A percentile compares a stretch with the other conserved stretches of the same genome.
Conservation (phyloP, 495 filamentous ascomycete genomes). For the Xylaria cubensis region DNA sequence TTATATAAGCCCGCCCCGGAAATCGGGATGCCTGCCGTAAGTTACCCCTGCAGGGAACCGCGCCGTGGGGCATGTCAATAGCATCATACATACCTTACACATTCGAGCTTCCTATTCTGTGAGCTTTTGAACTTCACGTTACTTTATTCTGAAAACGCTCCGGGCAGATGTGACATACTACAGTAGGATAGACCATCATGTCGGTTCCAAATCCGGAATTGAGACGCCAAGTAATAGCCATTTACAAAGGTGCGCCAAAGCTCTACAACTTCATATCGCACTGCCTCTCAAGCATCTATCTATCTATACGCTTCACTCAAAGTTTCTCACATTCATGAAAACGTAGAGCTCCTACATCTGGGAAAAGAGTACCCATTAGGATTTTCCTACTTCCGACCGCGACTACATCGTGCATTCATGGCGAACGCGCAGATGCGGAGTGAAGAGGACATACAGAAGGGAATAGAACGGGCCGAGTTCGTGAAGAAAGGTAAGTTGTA, state of each 20-base stretch:
- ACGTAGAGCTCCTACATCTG: constrained; percentile 78
- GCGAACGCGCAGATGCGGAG: constrained; percentile 72
- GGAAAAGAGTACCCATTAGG: constrained; percentile 89
- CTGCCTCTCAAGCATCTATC: no score
- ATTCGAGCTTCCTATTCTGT: neutral
- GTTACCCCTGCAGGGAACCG: neutral
- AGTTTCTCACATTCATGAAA: neutral
- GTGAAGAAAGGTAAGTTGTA: constrained; percentile 78
- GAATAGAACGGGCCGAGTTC: constrained; percentile 80
- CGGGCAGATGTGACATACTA: neutral
- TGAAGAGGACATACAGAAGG: constrained; percentile 75
- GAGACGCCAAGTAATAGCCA: constrained; percentile 78
- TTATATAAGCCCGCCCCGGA: constrained; percentile 2
- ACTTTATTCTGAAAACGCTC: neutral
- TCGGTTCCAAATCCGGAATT: constrained; percentile 59
- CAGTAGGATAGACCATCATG: constrained; percentile 15
- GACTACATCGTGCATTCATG: constrained; percentile 85
- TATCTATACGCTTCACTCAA: neutral
- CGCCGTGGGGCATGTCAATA: neutral
- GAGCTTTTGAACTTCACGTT: neutral
- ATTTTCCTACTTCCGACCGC: constrained; percentile 79
- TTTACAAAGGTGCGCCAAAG: constrained; percentile 80
- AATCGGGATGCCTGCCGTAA: neutral
- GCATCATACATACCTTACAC: constrained; percentile 1
- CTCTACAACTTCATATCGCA: no score